Evolutionary conservation across 2,329 filamentous ascomycete species (phyloP).

Genomic region (Ramularia collo-cygni): DNA sequence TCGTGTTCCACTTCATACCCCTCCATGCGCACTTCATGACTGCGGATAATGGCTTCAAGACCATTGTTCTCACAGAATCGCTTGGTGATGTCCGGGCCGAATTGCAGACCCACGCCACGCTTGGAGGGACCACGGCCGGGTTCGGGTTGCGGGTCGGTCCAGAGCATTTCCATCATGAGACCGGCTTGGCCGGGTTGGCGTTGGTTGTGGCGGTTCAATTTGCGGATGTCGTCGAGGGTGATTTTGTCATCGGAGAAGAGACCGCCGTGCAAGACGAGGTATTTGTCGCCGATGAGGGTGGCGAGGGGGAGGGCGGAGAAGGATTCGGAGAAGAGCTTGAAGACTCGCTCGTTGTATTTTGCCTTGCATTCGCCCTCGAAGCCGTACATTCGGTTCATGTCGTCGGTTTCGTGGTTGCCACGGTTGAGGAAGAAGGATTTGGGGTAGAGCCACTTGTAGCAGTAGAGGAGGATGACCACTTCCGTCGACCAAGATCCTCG

Average conservation of each 20-base stretch:
- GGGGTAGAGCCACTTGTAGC: slow-evolving; percentile 93
- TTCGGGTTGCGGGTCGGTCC: slow-evolving; percentile 88
- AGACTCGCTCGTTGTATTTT: slow-evolving; percentile 93
- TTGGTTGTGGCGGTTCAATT: slow-evolving; percentile 83
- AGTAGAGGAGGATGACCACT: slow-evolving; percentile 85
- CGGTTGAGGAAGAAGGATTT: slow-evolving; percentile 85
- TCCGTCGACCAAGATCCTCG: slow-evolving; percentile 98
- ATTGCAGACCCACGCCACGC: slow-evolving; percentile 91
- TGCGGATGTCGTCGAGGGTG: slow-evolving; percentile 86
- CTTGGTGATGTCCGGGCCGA: slow-evolving; percentile 93
- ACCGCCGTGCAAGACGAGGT: slow-evolving; percentile 86
- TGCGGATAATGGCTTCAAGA: slow-evolving; percentile 88
- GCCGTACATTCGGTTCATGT: slow-evolving; percentile 96
- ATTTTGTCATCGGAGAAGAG: slow-evolving; percentile 93
- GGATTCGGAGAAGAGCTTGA: slow-evolving; percentile 96
- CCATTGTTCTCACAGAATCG: slow-evolving; percentile 95
- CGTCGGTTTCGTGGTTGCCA: slow-evolving; percentile 89
- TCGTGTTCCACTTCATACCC: slow-evolving; percentile 98
- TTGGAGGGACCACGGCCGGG: slow-evolving; percentile 90
- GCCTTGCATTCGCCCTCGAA: slow-evolving; percentile 98
- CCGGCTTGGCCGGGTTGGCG: slow-evolving; percentile 87
- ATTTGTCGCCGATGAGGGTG: slow-evolving; percentile 85
- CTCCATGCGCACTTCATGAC: slow-evolving; percentile 97
- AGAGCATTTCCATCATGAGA: slow-evolving; percentile 99
- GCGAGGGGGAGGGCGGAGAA: slow-evolving; percentile 92